Conservation (phyloP, 192 early-diverging fungal species). For the Coemansia erecta region DNA sequence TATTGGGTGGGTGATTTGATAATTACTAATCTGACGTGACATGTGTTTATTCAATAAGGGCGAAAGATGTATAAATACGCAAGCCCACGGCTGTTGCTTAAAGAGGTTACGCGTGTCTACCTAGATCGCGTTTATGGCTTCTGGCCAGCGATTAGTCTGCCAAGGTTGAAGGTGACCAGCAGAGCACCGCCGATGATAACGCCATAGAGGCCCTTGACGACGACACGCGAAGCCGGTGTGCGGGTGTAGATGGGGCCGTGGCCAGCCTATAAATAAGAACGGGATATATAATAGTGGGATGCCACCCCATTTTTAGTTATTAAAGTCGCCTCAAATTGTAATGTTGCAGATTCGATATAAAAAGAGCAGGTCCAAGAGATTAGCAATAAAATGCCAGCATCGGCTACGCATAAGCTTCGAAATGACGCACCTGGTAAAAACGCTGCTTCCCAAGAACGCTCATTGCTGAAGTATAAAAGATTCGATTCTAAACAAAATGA, state of each 20-base stretch:
- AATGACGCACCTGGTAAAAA: conserved; percentile 49
- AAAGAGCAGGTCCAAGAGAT: not conserved
- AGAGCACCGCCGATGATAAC: conserved; percentile 25
- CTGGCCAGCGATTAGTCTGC: conserved; percentile 34
- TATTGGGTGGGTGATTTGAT: not conserved
- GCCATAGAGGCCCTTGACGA: conserved; percentile 18
- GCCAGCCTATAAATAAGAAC: conserved; percentile 27
- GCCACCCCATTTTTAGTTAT: too few species aligned
- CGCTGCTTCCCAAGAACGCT: conserved; percentile 48
- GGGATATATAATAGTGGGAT: not conserved
- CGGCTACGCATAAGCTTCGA: not conserved
- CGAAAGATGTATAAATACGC: not conserved
- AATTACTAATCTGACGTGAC: too few species aligned
- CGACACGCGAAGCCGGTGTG: conserved; percentile 27
- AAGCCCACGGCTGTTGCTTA: not conserved
- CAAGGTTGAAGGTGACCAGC: conserved; percentile 22
- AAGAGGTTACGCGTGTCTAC: not conserved
- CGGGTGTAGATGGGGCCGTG: conserved; percentile 48
- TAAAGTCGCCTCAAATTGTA: not conserved
- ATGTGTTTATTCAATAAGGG: too few species aligned
- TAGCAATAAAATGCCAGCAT: too few species aligned
- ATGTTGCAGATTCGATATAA: not conserved
- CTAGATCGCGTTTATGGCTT: not conserved
- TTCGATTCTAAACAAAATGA: not conserved
- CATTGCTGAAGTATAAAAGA: conserved; percentile 16